These are phyloP conservation scores for Curvularia sp. DNA, from an alignment of 2,329 filamentous ascomycete species.

Conservation along the genomic window DNA sequence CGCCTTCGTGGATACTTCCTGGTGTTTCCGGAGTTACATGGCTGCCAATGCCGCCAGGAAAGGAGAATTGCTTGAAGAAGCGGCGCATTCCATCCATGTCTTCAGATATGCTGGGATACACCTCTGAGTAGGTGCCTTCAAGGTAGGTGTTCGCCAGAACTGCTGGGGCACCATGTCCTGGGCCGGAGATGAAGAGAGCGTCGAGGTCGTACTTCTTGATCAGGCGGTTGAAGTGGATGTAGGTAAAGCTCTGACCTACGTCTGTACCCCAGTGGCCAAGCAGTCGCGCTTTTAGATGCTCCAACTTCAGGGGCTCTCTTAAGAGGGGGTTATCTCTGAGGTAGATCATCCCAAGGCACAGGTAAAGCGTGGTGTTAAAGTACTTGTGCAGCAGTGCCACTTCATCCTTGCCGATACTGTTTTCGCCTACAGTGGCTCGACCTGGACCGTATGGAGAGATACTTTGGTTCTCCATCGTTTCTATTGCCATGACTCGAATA, in stretches of 20 bases:
- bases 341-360: constrained; percentile 82
- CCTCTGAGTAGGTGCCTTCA: constrained; percentile 78
- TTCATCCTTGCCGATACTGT: constrained; percentile 69
- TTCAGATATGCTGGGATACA: constrained; percentile 76
- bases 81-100: constrained; percentile 72
- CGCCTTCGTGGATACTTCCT: constrained; percentile 78
- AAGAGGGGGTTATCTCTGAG: constrained; percentile 76
- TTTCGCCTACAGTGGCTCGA: constrained; percentile 68
- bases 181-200: constrained; percentile 75
- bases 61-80: constrained; percentile 85
- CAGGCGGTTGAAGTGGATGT: constrained; percentile 80
- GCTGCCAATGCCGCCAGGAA: constrained; percentile 78
- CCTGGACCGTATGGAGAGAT: constrained; percentile 69
- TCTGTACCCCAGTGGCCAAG: constrained; percentile 82
- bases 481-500: too few species aligned
- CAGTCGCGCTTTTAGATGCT: constrained; percentile 75
- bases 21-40: constrained; percentile 82
- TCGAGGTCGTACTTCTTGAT: constrained; percentile 82
- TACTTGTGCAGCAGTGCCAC: constrained; percentile 73
- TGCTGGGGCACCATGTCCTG: constrained; percentile 78
- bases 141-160: constrained; percentile 78
- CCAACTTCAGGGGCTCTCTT: constrained; percentile 69
- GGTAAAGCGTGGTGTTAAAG: constrained; percentile 76
- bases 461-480: constrained; percentile 30
- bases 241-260: constrained; percentile 81